phyloP scores from a whole-genome alignment of 345 rosid species.

The Melaleuca quinquenervia region DNA sequence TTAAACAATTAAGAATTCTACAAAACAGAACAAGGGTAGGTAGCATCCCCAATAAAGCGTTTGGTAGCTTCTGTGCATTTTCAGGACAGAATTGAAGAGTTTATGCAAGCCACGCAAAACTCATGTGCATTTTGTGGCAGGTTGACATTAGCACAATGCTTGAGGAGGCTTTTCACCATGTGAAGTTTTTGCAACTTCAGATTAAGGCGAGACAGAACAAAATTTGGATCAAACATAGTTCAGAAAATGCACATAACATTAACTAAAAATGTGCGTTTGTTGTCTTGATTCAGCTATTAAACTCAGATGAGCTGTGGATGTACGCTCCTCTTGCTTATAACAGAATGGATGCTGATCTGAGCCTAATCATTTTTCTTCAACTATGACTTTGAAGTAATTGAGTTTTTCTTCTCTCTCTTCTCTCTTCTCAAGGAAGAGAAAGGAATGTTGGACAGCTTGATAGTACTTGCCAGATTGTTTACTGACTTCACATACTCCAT shows the following conservation, averaged over 20 bases:
- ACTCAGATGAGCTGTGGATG: slow-evolving; percentile 93
- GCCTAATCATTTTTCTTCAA: slow-evolving; percentile 33
- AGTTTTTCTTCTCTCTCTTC: neutral
- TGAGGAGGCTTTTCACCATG: slow-evolving; percentile 81
- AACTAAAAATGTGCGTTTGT: neutral
- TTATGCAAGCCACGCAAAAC: neutral
- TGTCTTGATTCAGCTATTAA: slow-evolving; percentile 37
- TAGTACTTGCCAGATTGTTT: neutral
- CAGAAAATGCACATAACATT: neutral
- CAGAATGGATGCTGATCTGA: slow-evolving; percentile 56
- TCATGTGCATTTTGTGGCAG: neutral
- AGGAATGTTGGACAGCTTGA: neutral
- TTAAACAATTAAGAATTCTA: slow-evolving; percentile 51
- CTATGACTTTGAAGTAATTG: neutral
- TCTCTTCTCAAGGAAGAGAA: neutral
- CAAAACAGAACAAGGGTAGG: slow-evolving; percentile 78
- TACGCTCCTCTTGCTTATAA: slow-evolving; percentile 78
- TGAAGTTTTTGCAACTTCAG: slow-evolving; percentile 75
- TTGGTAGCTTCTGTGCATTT: neutral
- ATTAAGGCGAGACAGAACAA: slow-evolving; percentile 38
- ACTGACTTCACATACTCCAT: neutral
- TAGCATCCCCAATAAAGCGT: neutral
- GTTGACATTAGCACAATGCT: slow-evolving; percentile 88
- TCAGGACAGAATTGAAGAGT: neutral
- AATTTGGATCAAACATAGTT: neutral